These are phyloP conservation scores for Dendrobium nobile DNA, from an alignment of 106 monocot species.

Conservation along the genomic window DNA sequence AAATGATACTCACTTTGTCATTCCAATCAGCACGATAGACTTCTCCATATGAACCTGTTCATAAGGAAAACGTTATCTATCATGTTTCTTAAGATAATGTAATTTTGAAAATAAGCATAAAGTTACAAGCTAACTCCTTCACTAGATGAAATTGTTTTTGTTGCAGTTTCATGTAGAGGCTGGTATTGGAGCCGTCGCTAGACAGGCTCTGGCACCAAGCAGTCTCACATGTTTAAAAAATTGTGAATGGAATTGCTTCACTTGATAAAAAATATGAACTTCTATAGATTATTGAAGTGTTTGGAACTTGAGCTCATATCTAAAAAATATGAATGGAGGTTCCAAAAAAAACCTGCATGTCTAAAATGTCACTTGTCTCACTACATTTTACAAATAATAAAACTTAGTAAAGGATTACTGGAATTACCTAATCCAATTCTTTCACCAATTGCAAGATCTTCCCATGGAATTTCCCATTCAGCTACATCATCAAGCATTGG, in stretches of 20 bases:
- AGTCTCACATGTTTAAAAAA: background rate
- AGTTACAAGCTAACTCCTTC: background rate
- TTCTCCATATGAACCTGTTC: constrained; percentile 95
- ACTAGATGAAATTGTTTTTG: background rate
- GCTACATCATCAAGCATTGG: constrained; percentile 87
- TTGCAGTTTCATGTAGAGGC: background rate
- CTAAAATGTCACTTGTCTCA: background rate
- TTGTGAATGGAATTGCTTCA: too few species aligned
- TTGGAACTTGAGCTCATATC: background rate
- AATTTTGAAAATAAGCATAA: background rate
- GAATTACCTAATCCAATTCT: constrained; percentile 96
- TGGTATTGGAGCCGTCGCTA: background rate
- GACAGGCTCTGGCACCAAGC: background rate
- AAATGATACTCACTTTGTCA: constrained; percentile 68
- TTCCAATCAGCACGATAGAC: constrained; percentile 98
- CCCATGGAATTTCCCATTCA: constrained; percentile 90
- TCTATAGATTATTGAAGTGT: background rate
- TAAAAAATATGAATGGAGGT: background rate
- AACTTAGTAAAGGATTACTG: background rate
- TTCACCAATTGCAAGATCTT: constrained; percentile 89
- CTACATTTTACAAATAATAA: background rate
- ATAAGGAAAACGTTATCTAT: background rate
- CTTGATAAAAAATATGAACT: too few species aligned
- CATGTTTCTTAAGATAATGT: background rate
- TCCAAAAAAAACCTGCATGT: background rate